These are phyloP conservation scores for Ophiocordyceps camponoti-rufipedis DNA, from an alignment of 2,329 filamentous ascomycete species.

Conservation along the genomic window DNA sequence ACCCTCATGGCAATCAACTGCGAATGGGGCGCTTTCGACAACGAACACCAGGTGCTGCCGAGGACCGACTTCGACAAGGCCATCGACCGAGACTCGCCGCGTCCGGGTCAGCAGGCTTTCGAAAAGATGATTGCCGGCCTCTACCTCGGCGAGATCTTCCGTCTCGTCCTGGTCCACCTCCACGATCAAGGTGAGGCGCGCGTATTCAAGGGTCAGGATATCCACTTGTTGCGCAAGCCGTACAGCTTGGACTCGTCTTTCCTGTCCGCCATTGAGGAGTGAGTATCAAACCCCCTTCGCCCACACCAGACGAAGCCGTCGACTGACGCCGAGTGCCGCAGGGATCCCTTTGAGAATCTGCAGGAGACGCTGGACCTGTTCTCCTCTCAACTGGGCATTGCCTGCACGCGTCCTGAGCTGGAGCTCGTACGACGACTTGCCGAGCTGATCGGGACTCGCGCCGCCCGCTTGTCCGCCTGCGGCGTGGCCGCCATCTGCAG, in stretches of 20 bases:
- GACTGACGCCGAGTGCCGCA: constrained; percentile 13
- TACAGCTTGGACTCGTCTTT: constrained; percentile 90
- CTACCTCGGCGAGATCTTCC: constrained; percentile 89
- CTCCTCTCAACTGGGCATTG: constrained; percentile 53
- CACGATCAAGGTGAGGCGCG: constrained; percentile 58
- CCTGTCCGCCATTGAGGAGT: constrained; percentile 82
- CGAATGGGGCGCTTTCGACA: constrained; percentile 94
- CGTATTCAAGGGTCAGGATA: constrained; percentile 74
- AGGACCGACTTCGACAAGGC: constrained; percentile 70
- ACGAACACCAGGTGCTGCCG: constrained; percentile 76
- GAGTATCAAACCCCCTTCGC: constrained; percentile 9
- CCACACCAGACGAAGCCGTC: neutral
- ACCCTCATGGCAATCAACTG: constrained; percentile 91
- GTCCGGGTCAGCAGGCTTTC: constrained; percentile 85
- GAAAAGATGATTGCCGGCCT: constrained; percentile 97
- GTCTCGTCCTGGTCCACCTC: constrained; percentile 68
- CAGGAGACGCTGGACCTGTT: constrained; percentile 76
- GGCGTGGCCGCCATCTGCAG: constrained; percentile 92
- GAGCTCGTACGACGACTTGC: constrained; percentile 78
- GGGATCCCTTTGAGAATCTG: constrained; percentile 89
- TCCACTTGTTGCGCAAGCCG: constrained; percentile 60
- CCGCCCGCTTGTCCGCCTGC: constrained; percentile 81
- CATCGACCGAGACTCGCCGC: constrained; percentile 81
- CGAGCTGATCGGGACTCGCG: constrained; percentile 87
- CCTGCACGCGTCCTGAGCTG: constrained; percentile 57